Evolutionary conservation across 306 rosid species (phyloP), one percentile per base, ranked within the genome.

Genomic region (Cyclanthera cordifolia): DNA sequence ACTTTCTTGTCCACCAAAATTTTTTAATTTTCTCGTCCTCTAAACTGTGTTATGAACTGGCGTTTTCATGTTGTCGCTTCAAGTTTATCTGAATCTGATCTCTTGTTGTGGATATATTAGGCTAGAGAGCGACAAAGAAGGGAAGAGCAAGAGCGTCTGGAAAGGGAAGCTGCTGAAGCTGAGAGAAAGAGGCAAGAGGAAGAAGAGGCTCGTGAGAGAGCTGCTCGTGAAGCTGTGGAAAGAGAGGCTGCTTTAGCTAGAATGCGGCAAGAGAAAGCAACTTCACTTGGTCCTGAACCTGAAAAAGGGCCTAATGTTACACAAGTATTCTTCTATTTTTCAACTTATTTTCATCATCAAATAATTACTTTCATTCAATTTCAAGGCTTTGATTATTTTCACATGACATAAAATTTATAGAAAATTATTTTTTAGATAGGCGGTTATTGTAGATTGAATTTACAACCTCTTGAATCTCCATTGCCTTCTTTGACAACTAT

Each of bases 161-260:
- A 85, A 72, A 88, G 95, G 85, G 99, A 94, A 80, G 97, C 97
- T 71, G 96, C 90, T 54, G 99, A 94, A 78, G 95, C 96, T 49
- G 99, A 88, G 83, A 86, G 85, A 81, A 88, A 79, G 78, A 83
- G 59, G 47, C 78, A 82, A 79, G 97, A 90, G 80, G 99, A 94
- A 79, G 96, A 90, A 75, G 97, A 88, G 80, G 95, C 91, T 69
- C 79, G 75, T 41, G 95, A 94, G 78, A 86, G 96, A 83, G 97
- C 89, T 61, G 96, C 79, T 67, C 82, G 48, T 41, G 99, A 88
- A 85, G 99, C 97, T 70, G 96, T 72, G 8, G 97, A 94, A 86
- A 94, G 76, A 82, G 91, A 82, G 72, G 96, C 89, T 73, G 86
- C 85, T 54, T 72, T 90, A 74, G 96, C 91, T 37, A 86, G 85